A percentile compares a stretch with the other conserved stretches of the same genome.
These are phyloP conservation scores for Claviceps paspali DNA, from an alignment of 2,329 filamentous ascomycete genomes.

Conservation along the genomic window DNA sequence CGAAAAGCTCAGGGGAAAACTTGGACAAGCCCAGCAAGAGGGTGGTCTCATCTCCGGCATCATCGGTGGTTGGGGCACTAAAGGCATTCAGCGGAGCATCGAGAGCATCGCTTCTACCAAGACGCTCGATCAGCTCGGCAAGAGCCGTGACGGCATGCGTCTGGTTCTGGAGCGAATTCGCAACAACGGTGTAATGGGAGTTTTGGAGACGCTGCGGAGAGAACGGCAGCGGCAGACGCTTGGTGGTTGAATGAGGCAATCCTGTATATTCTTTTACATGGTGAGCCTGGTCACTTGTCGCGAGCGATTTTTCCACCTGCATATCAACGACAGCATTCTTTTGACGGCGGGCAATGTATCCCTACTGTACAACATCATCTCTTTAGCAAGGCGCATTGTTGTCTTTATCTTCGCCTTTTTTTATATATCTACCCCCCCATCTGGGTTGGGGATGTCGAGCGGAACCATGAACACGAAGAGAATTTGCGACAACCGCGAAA, in stretches of 20 bases:
- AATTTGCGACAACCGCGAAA: not conserved
- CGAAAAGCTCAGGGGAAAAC: slow-evolving; percentile 44
- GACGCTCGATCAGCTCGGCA: slow-evolving; percentile 62
- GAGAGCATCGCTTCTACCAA: slow-evolving; percentile 65
- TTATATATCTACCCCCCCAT: too few species aligned
- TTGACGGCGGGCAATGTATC: slow-evolving; percentile 11
- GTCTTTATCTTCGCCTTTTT: slow-evolving; percentile 10
- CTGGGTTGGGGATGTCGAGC: too few species aligned
- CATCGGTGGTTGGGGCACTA: slow-evolving; percentile 46
- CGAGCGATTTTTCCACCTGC: not conserved
- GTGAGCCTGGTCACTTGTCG: not conserved
- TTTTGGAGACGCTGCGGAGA: slow-evolving; percentile 38
- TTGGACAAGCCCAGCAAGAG: slow-evolving; percentile 31
- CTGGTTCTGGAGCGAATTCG: slow-evolving; percentile 59
- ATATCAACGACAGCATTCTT: slow-evolving; percentile 1
- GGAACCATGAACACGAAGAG: too few species aligned
- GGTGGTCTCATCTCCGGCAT: slow-evolving; percentile 35
- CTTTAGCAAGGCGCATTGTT: slow-evolving; percentile 22
- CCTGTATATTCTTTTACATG: slow-evolving; percentile 3
- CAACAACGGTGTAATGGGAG: slow-evolving; percentile 41
- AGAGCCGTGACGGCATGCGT: slow-evolving; percentile 71
- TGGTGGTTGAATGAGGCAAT: slow-evolving; percentile 4
- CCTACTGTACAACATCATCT: slow-evolving; percentile 17
- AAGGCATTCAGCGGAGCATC: slow-evolving; percentile 63
- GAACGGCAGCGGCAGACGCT: slow-evolving; percentile 21